phyloP scores from a whole-genome alignment of 345 rosid genomes.

The Dipteronia dyeriana region DNA sequence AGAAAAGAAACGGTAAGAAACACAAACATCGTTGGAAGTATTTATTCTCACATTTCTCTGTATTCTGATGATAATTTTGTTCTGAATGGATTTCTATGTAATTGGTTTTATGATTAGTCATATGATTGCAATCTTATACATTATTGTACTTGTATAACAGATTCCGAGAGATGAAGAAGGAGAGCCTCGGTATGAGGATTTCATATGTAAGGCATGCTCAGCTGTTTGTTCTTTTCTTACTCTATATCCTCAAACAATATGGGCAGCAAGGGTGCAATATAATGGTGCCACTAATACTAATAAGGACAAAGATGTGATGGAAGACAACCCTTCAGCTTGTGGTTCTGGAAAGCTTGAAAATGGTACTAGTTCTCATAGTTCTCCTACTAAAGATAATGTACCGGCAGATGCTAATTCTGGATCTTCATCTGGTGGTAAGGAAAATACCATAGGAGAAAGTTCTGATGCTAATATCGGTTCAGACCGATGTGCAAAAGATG shows the following conservation, averaged over 20 bases:
- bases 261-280: constrained; percentile 46
- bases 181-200: constrained; percentile 82
- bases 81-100: neutral
- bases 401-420: constrained; percentile 22
- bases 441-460: constrained; percentile 42
- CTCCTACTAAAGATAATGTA: constrained; percentile 21
- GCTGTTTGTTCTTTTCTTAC: constrained; percentile 64
- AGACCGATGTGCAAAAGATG: constrained; percentile 24
- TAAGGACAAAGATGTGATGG: constrained; percentile 55
- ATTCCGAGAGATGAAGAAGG: constrained; percentile 91
- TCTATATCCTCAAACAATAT: constrained; percentile 58
- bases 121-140: neutral
- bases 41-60: neutral
- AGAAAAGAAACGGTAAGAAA: neutral
- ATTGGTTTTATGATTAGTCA: neutral
- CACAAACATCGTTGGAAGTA: neutral
- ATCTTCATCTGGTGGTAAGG: constrained; percentile 29
- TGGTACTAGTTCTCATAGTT: constrained; percentile 20
- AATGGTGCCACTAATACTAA: constrained; percentile 29
- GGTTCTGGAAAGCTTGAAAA: constrained; percentile 45
- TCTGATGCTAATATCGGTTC: constrained; percentile 39
- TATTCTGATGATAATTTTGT: neutral
- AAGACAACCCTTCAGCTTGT: constrained; percentile 36
- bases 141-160: constrained; percentile 35
- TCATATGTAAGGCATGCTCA: constrained; percentile 80